Conservation (phyloP, 2,329 filamentous ascomycete species). For the Aureobasidium sp. region DNA sequence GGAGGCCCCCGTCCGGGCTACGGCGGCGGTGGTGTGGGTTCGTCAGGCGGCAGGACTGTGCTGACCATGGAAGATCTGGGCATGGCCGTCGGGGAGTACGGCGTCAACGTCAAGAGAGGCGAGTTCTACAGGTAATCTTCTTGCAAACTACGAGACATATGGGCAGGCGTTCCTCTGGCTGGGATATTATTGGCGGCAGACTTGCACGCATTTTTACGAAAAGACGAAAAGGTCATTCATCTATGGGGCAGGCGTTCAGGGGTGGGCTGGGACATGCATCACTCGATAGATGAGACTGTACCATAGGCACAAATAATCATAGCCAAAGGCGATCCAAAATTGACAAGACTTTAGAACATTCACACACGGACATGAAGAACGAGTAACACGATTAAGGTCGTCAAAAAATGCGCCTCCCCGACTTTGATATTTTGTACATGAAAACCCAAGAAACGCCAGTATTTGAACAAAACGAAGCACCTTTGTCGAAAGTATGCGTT, state of each 20-base stretch:
- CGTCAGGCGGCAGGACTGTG: constrained; percentile 84
- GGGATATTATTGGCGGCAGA: neutral
- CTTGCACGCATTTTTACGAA: constrained; percentile 3
- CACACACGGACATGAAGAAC: neutral
- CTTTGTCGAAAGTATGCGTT: neutral
- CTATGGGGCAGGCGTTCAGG: neutral
- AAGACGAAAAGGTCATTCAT: constrained; percentile 5
- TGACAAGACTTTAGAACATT: neutral
- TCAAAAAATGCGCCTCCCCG: neutral
- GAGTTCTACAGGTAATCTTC: constrained; percentile 80
- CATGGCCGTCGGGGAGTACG: constrained; percentile 97
- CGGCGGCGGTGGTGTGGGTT: constrained; percentile 85
- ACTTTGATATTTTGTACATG: constrained; percentile 7
- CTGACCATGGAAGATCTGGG: constrained; percentile 98
- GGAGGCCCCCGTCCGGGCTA: constrained; percentile 44
- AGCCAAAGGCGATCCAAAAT: neutral
- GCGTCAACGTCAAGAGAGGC: constrained; percentile 92
- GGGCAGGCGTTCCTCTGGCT: neutral
- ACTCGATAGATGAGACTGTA: constrained; percentile 10
- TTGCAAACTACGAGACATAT: neutral
- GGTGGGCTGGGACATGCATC: neutral
- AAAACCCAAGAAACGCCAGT: neutral
- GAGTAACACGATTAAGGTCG: neutral
- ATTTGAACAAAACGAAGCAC: neutral
- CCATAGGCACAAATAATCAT: neutral